A percentile compares a stretch with the other conserved stretches of the same genome.
Conservation (phyloP, 306 rosid genomes). For the Senna siamea region DNA sequence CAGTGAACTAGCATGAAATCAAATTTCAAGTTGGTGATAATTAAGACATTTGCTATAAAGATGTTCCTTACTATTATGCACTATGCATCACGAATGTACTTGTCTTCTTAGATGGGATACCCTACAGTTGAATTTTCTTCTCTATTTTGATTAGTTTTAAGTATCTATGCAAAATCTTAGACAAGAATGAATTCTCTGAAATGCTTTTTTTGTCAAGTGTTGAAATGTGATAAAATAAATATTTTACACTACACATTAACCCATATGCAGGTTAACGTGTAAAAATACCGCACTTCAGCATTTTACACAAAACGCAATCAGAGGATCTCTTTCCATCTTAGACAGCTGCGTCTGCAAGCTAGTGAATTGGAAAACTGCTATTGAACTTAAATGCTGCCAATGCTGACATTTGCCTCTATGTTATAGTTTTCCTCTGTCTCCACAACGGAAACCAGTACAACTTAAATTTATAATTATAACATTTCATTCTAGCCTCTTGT, state of each 20-base stretch:
- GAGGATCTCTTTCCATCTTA: no score
- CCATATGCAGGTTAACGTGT: no score
- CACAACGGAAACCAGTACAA: neutral
- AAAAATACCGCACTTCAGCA: no score
- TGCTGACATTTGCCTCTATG: neutral
- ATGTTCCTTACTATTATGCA: no score
- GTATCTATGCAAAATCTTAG: neutral
- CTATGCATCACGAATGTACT: neutral
- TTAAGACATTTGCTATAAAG: neutral
- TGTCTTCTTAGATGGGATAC: neutral
- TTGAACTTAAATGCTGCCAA: neutral
- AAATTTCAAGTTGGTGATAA: neutral
- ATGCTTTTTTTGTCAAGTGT: no score
- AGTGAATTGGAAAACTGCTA: neutral
- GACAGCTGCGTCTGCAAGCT: neutral
- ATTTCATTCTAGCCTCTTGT: no score
- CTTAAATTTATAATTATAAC: neutral
- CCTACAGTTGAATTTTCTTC: neutral
- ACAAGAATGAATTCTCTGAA: no score
- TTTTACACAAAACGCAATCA: no score
- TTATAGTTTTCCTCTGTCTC: no score
- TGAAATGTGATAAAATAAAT: no score
- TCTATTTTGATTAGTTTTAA: neutral
- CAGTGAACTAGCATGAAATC: neutral
- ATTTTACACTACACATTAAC: no score